phyloP scores from a whole-genome alignment of 805 yeast species.

The Ogataea methylovora region DNA sequence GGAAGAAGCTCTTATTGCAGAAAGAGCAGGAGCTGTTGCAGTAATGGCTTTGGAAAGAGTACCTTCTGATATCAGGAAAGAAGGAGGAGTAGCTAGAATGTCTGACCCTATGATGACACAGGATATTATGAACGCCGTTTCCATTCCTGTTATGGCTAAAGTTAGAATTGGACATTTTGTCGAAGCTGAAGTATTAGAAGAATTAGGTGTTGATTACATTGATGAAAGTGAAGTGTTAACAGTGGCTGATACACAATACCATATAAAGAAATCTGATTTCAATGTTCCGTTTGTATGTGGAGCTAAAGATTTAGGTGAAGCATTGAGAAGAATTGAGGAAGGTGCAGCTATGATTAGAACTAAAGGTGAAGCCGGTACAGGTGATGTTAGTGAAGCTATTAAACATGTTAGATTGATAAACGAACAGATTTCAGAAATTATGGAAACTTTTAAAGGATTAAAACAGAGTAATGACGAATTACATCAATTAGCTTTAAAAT shows the following conservation, averaged over 20 bases:
- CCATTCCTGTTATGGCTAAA: slow-evolving; percentile 80
- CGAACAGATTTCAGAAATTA: slow-evolving; percentile 43
- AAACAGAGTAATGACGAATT: slow-evolving; percentile 29
- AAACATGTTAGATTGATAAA: slow-evolving; percentile 60
- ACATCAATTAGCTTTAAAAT: slow-evolving; percentile 41
- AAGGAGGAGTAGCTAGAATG: slow-evolving; percentile 82
- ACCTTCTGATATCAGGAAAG: slow-evolving; percentile 78
- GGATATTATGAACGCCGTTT: slow-evolving; percentile 62
- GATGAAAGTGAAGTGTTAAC: slow-evolving; percentile 83
- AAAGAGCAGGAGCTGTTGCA: slow-evolving; percentile 81
- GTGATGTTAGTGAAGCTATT: slow-evolving; percentile 79
- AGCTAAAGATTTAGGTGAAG: slow-evolving; percentile 75
- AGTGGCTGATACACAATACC: slow-evolving; percentile 66
- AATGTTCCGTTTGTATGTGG: slow-evolving; percentile 81
- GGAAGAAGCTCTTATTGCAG: slow-evolving; percentile 77
- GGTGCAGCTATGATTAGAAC: slow-evolving; percentile 87
- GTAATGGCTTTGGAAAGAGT: slow-evolving; percentile 84
- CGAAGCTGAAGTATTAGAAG: slow-evolving; percentile 73
- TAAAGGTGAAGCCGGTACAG: slow-evolving; percentile 88
- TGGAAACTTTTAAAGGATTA: slow-evolving; percentile 10
- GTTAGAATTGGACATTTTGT: slow-evolving; percentile 78
- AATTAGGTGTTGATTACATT: slow-evolving; percentile 67
- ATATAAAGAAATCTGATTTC: slow-evolving; percentile 52
- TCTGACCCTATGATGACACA: slow-evolving; percentile 76
- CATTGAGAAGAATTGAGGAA: slow-evolving; percentile 67